Evolutionary conservation across 2,329 filamentous ascomycete genomes (phyloP).

Genomic region (Ceratocystis variospora): DNA sequence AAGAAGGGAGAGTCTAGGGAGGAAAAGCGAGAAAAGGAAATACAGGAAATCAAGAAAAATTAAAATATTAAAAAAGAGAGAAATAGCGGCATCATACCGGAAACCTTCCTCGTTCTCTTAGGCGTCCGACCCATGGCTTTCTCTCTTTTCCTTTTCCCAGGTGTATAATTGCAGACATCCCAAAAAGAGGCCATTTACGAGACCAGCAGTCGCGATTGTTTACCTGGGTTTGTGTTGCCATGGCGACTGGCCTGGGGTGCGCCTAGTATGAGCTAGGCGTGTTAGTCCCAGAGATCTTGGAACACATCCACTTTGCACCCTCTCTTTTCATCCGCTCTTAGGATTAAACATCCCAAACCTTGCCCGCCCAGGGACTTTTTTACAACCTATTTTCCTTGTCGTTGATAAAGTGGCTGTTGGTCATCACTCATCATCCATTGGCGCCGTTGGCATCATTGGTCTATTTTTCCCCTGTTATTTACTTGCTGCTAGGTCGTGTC

Average conservation of each 20-base stretch:
- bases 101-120: neutral
- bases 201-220: slow-evolving; percentile 11
- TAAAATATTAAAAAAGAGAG: neutral
- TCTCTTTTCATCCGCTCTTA: neutral
- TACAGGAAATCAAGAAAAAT: neutral
- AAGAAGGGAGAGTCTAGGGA: slow-evolving; percentile 4
- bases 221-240: slow-evolving; percentile 3
- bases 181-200: slow-evolving; percentile 4
- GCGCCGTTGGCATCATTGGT: neutral
- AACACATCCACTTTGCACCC: slow-evolving; percentile 8
- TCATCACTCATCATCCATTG: too few relatives aligned
- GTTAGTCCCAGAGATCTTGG: slow-evolving; percentile 5
- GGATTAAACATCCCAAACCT: neutral
- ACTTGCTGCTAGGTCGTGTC: neutral
- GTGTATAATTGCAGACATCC: slow-evolving; percentile 5
- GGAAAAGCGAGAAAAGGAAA: neutral
- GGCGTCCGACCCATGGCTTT: neutral
- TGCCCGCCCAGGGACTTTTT: too few relatives aligned
- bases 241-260: slow-evolving; percentile 1
- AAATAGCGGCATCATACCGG: neutral
- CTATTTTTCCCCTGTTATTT: neutral
- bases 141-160: slow-evolving; percentile 6
- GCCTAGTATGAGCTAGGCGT: neutral
- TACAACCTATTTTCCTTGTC: too few relatives aligned
- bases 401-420: too few relatives aligned